These are phyloP conservation scores for Gamarada debralockiae DNA, from an alignment of 495 filamentous ascomycete species.

Conservation along the genomic window DNA sequence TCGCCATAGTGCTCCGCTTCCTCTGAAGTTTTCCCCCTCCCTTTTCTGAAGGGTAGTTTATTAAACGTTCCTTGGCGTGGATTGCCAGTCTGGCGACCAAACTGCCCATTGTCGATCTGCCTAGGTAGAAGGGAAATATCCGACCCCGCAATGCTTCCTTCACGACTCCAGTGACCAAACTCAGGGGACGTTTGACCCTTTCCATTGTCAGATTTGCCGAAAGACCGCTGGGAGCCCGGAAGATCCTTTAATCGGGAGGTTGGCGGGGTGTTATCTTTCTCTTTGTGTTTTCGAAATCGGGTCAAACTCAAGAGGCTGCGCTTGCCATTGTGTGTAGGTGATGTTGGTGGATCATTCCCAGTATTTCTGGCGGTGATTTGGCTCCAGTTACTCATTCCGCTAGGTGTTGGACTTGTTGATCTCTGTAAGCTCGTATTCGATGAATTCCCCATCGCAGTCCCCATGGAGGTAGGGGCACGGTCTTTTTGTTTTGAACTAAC, in stretches of 20 bases:
- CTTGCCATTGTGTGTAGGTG: constrained; percentile 55
- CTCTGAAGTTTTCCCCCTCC: constrained; percentile 24
- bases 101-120: constrained; percentile 24
- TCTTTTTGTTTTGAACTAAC: constrained; percentile 23
- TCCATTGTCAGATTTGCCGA: constrained; percentile 18
- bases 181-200: constrained; percentile 20
- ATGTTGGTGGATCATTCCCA: constrained; percentile 29
- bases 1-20: constrained; percentile 29
- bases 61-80: constrained; percentile 55
- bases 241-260: constrained; percentile 46
- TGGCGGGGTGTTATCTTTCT: constrained; percentile 51
- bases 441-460: constrained; percentile 18
- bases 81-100: constrained; percentile 26
- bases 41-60: constrained; percentile 47
- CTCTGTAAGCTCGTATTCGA: constrained; percentile 42
- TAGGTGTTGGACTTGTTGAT: constrained; percentile 38
- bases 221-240: constrained; percentile 50
- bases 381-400: constrained; percentile 22
- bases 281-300: constrained; percentile 54
- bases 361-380: constrained; percentile 5
- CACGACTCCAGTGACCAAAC: constrained; percentile 23
- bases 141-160: constrained; percentile 23
- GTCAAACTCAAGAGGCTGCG: constrained; percentile 54
- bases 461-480: constrained; percentile 70
- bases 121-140: constrained; percentile 24